Evolutionary conservation across 176 grass and related monocot genomes (phyloP), one percentile per base, ranked within the genome.

Genomic region (Lolium rigidum): DNA sequence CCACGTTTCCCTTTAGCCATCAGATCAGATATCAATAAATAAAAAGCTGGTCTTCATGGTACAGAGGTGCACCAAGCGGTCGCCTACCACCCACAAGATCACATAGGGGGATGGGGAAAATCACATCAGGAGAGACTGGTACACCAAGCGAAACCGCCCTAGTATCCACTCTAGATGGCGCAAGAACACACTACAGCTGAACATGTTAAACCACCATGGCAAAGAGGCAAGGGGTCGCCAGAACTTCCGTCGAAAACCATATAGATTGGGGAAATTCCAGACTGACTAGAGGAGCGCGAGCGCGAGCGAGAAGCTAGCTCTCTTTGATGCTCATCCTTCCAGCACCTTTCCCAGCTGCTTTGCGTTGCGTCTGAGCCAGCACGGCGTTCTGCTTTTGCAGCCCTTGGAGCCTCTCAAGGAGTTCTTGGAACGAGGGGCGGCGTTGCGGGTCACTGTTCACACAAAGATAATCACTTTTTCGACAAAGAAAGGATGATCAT

Each of bases 391-490:
- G 84, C 71, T 89, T 88, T 35, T 90, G 88, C 87, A 94, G 57
- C 38, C 88, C 84, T 46, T 79, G 90, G 25, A 98, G 87, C 79
- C 44, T 92, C 16, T 90, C 93, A 46, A 94, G 22, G 25, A 98
- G 81, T 82, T 98, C 88, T 80, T 92, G 81, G 74, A 98, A 98
- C 1, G 88, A 89, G 51, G 96, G 96, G 21, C 93, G 90, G 2
- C 65, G 48, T 2, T 84, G 84, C 10, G 96, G 91, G 63, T 98
- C 96, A 20, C 96, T 98, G 80, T 41, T 76, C 76, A 83, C 35
- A 31, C 58, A 24, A 84, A 84, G 15, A 17, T 31, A 55, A 41
- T 74, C 61, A 39, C 73, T 56, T 1, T 17, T 54, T 1, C 1
- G 51, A 54, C 1, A 54, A 54, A 54, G 51, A 6, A 25, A 12